Base-by-base conservation (phyloP, 2,329 filamentous ascomycete genomes). In the Claviceps capensis region DNA sequence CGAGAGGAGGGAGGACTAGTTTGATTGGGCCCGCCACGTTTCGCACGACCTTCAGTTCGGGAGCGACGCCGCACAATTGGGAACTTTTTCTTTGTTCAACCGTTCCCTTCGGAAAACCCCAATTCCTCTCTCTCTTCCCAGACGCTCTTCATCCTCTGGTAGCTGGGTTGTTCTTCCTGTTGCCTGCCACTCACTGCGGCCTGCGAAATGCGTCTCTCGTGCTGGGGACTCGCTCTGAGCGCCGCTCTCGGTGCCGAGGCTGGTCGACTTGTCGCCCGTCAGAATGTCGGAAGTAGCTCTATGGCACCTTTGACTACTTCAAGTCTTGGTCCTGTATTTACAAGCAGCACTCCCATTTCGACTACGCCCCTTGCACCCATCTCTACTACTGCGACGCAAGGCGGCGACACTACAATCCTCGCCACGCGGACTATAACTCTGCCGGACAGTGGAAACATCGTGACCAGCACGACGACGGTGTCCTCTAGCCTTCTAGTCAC, bases 381-480 rank as follows among this genome's bases (percentile, higher is more conserved):
- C n/a, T 3, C 37, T 47, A 14, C 23, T 19, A n/a, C 16, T 13
- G 23, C 44, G 9, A 46, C 26, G 6, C 11, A 26, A 34, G 42
- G 23, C 22, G 52, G 40, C n/a, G 66, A 68, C 51, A 60, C 55
- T 1, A 65, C 65, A 16, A 53, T 66, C 13, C 59, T 58, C 16
- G 51, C 55, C 22, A 68, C 67, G 13, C 52, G 50, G n/a, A 68
- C 66, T 8, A 61, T 67, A 26, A 65, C 61, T 30, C 58, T 59
- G 42, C 56, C 54, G 4, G 43, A 57, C 36, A 60, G 54, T 45
- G 62, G 55, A 49, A 56, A 56, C 47, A 63, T 65, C 2, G 59
- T 61, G 38, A 66, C 59, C 56, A 55, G 54, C 13, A 58, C 58
- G 17, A 65, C 63, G 3, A 68, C 65, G 6, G 53, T 65, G 26